Base-by-base conservation (phyloP, 2,329 filamentous ascomycete species). In the Clonostachys rosea region DNA sequence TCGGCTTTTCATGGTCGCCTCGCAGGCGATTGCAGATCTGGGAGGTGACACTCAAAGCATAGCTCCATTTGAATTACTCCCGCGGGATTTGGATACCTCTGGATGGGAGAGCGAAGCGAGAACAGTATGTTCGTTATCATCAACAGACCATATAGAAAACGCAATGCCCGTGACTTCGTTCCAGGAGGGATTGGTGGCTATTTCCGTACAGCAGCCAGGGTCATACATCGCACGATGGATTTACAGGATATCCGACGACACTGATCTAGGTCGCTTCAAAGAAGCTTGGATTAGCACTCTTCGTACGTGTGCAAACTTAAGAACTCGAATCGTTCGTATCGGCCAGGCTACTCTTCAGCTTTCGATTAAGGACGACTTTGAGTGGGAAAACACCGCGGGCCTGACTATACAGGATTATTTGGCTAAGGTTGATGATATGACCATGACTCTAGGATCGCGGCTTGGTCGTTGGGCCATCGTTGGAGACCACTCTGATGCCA, bases 161-260 rank as follows among this genome's bases (percentile, higher is more conserved):
- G 42, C 42, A 2, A 33, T 14, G n/a, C 42, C 42, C 20, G 30
- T 66, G 53, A 66, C 66, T 5, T 58, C 63, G 2, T 55, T 76
- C 1, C 75, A 79, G 49, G 72, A 75, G 52, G 72, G 69, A 6
- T 62, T 79, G 2, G 67, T 79, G 56, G 70, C 73, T 2, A 53
- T 78, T 5, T 69, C 75, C 9, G 61, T 63, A 44, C 70, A 70
- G 51, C 33, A 48, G 16, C 45, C 50, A 2, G 65, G 61, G 2
- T 59, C 59, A 2, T 70, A 71, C 36, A 56, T 68, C 12, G 57
- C 61, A 3, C 54, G 58, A 44, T 53, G 57, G 44, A 56, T 52
- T 9, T 47, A 59, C 37, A 44, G 48, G 30, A 52, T 62, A 5
- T 35, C 51, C 1, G 42, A 34, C 5, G 14, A 56, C 13, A 35